A percentile compares a stretch with the other conserved stretches of the same genome.
phyloP scores from a whole-genome alignment of 78 protist species.

The Planoprotostelium fungivorum region DNA sequence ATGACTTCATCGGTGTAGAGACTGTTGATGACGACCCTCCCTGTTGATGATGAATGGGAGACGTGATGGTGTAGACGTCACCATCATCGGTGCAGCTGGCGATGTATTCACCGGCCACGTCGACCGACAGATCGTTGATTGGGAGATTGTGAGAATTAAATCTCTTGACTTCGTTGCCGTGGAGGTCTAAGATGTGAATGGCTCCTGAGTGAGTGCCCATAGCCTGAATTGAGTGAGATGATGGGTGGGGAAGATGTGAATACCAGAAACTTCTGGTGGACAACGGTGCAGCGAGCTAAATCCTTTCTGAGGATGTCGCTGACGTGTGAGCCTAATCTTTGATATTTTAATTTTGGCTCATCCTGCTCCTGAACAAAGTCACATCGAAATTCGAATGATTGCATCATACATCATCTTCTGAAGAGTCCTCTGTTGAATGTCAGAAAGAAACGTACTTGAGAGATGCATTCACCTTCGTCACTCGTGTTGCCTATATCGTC shows the following conservation, averaged over 20 bases:
- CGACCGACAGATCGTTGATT: constrained; percentile 69
- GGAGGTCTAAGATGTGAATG: constrained; percentile 65
- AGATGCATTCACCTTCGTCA: too few relatives aligned
- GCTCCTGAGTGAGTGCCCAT: constrained; percentile 82
- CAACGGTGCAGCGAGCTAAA: constrained; percentile 46
- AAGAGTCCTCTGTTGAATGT: too few relatives aligned
- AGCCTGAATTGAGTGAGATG: too few relatives aligned
- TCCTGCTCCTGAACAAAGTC: constrained; percentile 57
- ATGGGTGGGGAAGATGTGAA: too few relatives aligned
- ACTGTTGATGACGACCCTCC: neutral
- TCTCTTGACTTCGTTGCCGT: constrained; percentile 65
- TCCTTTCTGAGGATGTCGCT: constrained; percentile 48
- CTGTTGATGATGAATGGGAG: neutral
- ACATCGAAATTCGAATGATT: too few relatives aligned
- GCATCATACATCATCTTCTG: too few relatives aligned
- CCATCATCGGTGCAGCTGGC: constrained; percentile 88
- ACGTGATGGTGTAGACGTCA: neutral
- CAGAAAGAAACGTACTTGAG: too few relatives aligned
- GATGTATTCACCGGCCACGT: constrained; percentile 77
- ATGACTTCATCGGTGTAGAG: too few relatives aligned
- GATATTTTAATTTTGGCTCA: constrained; percentile 77
- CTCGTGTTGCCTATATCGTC: too few relatives aligned
- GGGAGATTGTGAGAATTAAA: constrained; percentile 51
- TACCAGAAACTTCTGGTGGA: constrained; percentile 51
- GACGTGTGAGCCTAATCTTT: constrained; percentile 52